Evolutionary conservation across 257 asterid genomes (phyloP).

Genomic region (Petunia axillaris): DNA sequence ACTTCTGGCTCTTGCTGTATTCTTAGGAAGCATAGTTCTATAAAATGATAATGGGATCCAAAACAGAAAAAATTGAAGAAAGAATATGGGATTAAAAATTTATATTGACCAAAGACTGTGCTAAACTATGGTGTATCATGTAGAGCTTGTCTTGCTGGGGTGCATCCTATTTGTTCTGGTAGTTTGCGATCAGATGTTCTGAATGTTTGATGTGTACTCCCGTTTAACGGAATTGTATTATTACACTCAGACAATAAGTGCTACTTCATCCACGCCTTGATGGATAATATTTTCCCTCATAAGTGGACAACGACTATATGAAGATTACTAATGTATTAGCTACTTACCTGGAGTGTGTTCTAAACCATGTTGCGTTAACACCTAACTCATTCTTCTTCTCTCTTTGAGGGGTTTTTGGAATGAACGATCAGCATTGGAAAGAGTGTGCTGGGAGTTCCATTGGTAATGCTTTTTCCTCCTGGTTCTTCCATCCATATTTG

Average conservation of each 20-base stretch:
- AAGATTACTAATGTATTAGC: background rate
- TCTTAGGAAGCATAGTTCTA: background rate
- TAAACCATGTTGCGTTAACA: background rate
- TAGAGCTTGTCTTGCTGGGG: background rate
- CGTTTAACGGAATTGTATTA: background rate
- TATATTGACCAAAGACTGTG: background rate
- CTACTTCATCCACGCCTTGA: background rate
- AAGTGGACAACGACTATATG: background rate
- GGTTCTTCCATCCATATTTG: constrained; percentile 6
- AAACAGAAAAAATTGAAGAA: background rate
- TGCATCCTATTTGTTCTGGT: background rate
- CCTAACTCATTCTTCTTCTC: constrained; percentile 41
- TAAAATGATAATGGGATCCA: background rate
- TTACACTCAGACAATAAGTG: background rate
- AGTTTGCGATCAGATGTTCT: background rate
- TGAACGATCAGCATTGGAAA: constrained; percentile 56
- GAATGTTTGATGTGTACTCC: constrained; percentile 5
- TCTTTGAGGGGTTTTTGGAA: constrained; percentile 39
- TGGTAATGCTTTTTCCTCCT: constrained; percentile 47
- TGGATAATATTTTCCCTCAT: constrained; percentile 14
- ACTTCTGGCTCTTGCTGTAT: background rate
- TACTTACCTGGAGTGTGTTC: constrained; percentile 19
- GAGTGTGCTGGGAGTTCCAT: constrained; percentile 61
- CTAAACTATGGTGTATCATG: background rate
- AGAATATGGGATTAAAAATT: background rate